These are phyloP conservation scores for Ogataea haglerorum DNA, from an alignment of 805 yeast species.

Conservation along the genomic window DNA sequence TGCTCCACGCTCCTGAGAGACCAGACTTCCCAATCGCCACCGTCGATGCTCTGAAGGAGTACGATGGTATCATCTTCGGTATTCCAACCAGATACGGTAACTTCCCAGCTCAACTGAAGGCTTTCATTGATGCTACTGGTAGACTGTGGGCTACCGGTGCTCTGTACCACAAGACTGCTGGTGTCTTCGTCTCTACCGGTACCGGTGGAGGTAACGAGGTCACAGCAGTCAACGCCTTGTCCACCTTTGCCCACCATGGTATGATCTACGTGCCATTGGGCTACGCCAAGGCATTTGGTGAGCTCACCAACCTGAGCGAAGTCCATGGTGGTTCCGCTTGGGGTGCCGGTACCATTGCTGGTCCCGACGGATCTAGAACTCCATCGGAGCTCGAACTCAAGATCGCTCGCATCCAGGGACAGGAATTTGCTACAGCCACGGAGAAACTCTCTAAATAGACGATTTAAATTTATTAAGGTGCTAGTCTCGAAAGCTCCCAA, in stretches of 20 bases:
- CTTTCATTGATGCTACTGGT: constrained; percentile 79
- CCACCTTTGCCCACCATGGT: constrained; percentile 76
- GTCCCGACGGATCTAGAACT: constrained; percentile 71
- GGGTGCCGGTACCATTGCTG: constrained; percentile 85
- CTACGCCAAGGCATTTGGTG: constrained; percentile 54
- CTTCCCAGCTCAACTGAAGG: constrained; percentile 73
- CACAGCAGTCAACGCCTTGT: constrained; percentile 61
- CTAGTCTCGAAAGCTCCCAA: constrained; percentile 68
- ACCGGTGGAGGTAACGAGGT: constrained; percentile 85
- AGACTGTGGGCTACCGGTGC: constrained; percentile 76
- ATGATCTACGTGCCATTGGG: constrained; percentile 80
- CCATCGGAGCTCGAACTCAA: constrained; percentile 62
- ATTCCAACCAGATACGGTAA: constrained; percentile 85
- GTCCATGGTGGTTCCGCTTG: constrained; percentile 81
- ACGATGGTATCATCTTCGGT: constrained; percentile 85
- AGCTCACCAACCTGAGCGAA: constrained; percentile 55
- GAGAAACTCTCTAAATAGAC: constrained; percentile 18
- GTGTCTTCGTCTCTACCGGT: constrained; percentile 72
- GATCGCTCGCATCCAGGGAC: constrained; percentile 67
- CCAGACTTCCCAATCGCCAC: constrained; percentile 67
- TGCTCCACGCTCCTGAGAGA: constrained; percentile 63
- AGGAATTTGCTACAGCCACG: constrained; percentile 51
- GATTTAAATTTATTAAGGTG: constrained; percentile 43
- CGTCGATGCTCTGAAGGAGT: constrained; percentile 51
- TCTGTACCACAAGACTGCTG: constrained; percentile 70